Base-by-base conservation (phyloP, 164 flowering plant genomes). In the Taxillus chinensis region DNA sequence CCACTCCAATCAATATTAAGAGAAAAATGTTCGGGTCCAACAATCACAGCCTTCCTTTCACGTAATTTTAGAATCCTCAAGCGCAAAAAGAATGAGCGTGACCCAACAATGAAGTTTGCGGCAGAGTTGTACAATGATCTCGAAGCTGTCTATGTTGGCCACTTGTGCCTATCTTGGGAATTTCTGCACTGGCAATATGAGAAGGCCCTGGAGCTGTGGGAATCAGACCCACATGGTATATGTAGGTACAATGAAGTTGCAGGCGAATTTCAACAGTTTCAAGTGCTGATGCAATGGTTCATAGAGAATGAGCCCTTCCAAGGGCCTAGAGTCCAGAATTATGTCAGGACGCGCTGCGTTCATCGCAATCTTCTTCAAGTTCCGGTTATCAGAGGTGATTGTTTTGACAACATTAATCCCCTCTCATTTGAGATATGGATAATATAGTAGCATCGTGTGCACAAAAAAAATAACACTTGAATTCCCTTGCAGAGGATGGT, bases 101-200 rank as follows among this genome's bases (percentile, higher is more conserved):
- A 14, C n/a, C 59, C 59, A 5, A 37, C 10, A 11, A 38, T 40
- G 43, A 57, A 38, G 41, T 57, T 57, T 3, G 5, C 11, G 0
- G 15, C 13, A 7, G 59, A 57, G 16, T 14, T 57, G 43, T 38
- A 57, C 16, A 12, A 12, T 13, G 59, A 57, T 15, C 16, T 57
- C 5, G 59, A 57, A 40, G 15, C 11, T 4, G 59, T 57, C 59
- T 57, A 57, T 57, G 59, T 57, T 38, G 41, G 59, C 10, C 59
- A 57, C 11, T 38, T 57, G 41, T 57, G 59, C 59, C 59, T 57
- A 2, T 57, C 59, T 9, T 57, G 59, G 59, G 59, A 57, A 40
- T 57, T 57, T 41, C 59, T 57, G 12, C 59, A 57, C 41, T 57
- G 59, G 59, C 59, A 57, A n/a, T 57, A 57, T 40, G 41, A 57